Evolutionary conservation across 495 filamentous ascomycete species (phyloP).

Genomic region (Penicillium cosmopolitanum): DNA sequence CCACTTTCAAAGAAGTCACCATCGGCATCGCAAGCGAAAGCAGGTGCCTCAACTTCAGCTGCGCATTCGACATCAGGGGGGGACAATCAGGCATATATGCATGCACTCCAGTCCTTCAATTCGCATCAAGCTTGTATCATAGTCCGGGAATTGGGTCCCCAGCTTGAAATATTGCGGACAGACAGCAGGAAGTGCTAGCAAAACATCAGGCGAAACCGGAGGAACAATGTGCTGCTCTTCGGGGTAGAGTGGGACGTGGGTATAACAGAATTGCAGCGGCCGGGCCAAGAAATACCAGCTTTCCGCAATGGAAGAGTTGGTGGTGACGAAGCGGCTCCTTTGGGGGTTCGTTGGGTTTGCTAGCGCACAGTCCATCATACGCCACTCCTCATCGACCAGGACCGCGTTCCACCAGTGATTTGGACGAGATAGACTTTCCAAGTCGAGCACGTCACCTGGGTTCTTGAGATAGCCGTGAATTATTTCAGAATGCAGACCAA

Average conservation of each 20-base stretch:
- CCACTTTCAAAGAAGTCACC: conserved; percentile 94
- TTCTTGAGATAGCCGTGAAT: conserved; percentile 87
- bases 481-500: conserved; percentile 83
- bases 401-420: conserved; percentile 99
- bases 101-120: conserved; percentile 92
- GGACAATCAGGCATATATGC: conserved; percentile 84
- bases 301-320: conserved; percentile 70
- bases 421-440: conserved; percentile 69
- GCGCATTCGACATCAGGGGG: conserved; percentile 86
- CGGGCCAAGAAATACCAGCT: conserved; percentile 88
- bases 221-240: conserved; percentile 93
- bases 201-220: conserved; percentile 76
- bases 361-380: conserved; percentile 93
- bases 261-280: conserved; percentile 89
- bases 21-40: conserved; percentile 79
- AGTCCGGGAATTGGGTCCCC: conserved; percentile 75
- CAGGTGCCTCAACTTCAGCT: conserved; percentile 87
- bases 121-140: conserved; percentile 83
- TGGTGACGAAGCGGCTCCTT: conserved; percentile 73
- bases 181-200: conserved; percentile 82
- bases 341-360: conserved; percentile 88
- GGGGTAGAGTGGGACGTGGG: conserved; percentile 83
- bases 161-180: conserved; percentile 90
- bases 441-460: conserved; percentile 81
- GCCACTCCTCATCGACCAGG: conserved; percentile 91